phyloP scores from a whole-genome alignment of 305 asterid genomes.

The Nicotiana rustica region DNA sequence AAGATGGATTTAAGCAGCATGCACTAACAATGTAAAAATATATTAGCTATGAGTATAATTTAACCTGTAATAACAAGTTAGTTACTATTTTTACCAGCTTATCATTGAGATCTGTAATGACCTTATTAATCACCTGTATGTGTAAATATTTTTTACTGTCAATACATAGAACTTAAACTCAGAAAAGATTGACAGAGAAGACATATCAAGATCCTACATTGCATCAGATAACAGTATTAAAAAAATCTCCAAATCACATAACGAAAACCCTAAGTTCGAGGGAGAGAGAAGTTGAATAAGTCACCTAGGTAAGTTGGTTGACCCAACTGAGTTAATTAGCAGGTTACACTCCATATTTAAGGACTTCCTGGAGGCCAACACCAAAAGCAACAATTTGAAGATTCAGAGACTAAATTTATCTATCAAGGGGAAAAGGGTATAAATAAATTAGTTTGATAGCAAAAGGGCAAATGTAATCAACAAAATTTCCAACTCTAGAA shows the following conservation, averaged over 20 bases:
- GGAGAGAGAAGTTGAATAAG: background rate
- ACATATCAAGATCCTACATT: background rate
- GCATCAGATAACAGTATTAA: background rate
- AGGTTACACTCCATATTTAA: slow-evolving; percentile 59
- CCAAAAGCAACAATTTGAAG: slow-evolving; percentile 24
- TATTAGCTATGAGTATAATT: background rate
- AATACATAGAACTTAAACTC: background rate
- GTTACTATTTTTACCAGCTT: background rate
- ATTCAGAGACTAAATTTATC: slow-evolving; percentile 9
- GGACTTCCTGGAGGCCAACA: slow-evolving; percentile 33
- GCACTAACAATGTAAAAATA: background rate
- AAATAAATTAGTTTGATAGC: background rate
- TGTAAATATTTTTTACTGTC: background rate
- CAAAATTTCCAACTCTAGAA: background rate
- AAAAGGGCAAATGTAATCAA: background rate
- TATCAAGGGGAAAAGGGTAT: background rate
- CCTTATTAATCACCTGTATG: background rate
- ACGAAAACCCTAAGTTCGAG: background rate
- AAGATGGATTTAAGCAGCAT: background rate
- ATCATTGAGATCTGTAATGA: background rate
- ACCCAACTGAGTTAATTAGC: slow-evolving; percentile 43
- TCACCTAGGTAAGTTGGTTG: slow-evolving; percentile 55
- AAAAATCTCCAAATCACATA: background rate
- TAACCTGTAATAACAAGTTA: background rate
- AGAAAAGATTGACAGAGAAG: background rate